Conservation (phyloP, 1,139 yeast genomes). For the Candida sp. region DNA sequence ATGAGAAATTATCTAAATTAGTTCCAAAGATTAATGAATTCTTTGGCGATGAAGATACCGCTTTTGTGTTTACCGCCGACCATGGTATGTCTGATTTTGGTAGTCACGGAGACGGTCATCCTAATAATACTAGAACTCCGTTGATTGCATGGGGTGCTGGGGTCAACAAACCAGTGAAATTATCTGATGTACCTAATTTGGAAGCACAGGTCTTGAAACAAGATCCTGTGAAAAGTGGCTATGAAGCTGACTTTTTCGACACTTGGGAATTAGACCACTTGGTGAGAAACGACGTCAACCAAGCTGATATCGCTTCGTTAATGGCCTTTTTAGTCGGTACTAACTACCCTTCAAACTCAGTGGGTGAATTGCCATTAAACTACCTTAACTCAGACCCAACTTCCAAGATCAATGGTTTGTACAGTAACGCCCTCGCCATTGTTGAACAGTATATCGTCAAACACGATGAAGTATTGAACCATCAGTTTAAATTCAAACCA, state of each 20-base stretch:
- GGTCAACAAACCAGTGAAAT: constrained; percentile 58
- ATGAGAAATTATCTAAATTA: constrained; percentile 56
- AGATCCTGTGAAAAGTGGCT: constrained; percentile 38
- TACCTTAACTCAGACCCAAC: constrained; percentile 58
- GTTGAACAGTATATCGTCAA: constrained; percentile 92
- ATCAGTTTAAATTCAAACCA: constrained; percentile 75
- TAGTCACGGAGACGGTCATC: constrained; percentile 99
- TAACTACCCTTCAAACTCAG: constrained; percentile 91
- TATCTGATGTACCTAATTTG: constrained; percentile 21
- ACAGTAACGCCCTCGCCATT: constrained; percentile 75
- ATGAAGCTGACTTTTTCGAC: constrained; percentile 61
- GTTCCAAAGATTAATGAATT: constrained; percentile 69
- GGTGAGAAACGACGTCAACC: constrained; percentile 84
- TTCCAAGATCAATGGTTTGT: constrained; percentile 68
- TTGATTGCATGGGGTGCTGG: constrained; percentile 99
- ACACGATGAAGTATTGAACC: constrained; percentile 60
- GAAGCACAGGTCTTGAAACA: constrained; percentile 35
- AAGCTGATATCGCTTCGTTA: constrained; percentile 93
- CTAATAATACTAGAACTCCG: constrained; percentile 96
- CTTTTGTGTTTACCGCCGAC: constrained; percentile 95
- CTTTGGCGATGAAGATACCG: constrained; percentile 82
- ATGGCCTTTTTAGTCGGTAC: constrained; percentile 91
- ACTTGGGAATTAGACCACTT: constrained; percentile 76
- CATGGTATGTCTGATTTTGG: constrained; percentile 99
- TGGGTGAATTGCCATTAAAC: constrained; percentile 86